Conservation (phyloP, 2,329 filamentous ascomycete genomes). For the Pseudogymnoascus sp. region DNA sequence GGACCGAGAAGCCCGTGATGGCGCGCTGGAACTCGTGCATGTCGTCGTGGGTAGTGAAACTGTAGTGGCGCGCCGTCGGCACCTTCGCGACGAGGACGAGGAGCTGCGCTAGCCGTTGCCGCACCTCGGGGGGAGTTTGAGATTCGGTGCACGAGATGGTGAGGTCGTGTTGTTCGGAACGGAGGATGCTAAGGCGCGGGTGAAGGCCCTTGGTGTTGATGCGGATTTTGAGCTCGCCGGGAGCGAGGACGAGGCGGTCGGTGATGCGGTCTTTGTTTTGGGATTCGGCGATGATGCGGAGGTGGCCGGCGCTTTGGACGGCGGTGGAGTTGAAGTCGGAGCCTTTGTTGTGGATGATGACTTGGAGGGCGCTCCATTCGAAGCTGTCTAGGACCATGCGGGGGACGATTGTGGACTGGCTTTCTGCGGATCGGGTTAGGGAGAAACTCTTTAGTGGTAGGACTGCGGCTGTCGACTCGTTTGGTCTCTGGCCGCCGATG, state of each 20-base stretch:
- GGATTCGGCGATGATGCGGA: slow-evolving; percentile 70
- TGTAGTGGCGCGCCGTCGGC: slow-evolving; percentile 58
- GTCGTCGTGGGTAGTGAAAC: slow-evolving; percentile 58
- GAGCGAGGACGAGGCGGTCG: slow-evolving; percentile 74
- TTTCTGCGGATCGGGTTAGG: slow-evolving; percentile 49
- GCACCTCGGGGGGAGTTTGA: slow-evolving; percentile 53
- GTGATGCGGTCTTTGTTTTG: slow-evolving; percentile 65
- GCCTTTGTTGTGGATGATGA: slow-evolving; percentile 62
- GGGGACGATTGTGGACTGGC: slow-evolving; percentile 21
- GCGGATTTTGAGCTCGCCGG: slow-evolving; percentile 63
- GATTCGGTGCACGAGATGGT: slow-evolving; percentile 68
- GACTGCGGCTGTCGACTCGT: slow-evolving; percentile 64
- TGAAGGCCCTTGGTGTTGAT: slow-evolving; percentile 42
- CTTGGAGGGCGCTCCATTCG: slow-evolving; percentile 58
- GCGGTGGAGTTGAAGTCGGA: slow-evolving; percentile 42
- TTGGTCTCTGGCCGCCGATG: slow-evolving; percentile 45
- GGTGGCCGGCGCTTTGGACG: slow-evolving; percentile 61
- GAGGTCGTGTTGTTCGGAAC: slow-evolving; percentile 69
- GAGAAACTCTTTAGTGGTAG: slow-evolving; percentile 58
- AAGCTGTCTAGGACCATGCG: slow-evolving; percentile 28
- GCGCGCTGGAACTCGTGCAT: slow-evolving; percentile 73
- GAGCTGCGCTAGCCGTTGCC: slow-evolving; percentile 53
- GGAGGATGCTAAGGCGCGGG: slow-evolving; percentile 58
- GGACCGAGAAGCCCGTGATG: slow-evolving; percentile 71
- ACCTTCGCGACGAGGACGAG: slow-evolving; percentile 31